Evolutionary conservation across 2,329 filamentous ascomycete species (phyloP), one percentile per base, ranked within the genome.

Genomic region (Tricladium varicosporioides): DNA sequence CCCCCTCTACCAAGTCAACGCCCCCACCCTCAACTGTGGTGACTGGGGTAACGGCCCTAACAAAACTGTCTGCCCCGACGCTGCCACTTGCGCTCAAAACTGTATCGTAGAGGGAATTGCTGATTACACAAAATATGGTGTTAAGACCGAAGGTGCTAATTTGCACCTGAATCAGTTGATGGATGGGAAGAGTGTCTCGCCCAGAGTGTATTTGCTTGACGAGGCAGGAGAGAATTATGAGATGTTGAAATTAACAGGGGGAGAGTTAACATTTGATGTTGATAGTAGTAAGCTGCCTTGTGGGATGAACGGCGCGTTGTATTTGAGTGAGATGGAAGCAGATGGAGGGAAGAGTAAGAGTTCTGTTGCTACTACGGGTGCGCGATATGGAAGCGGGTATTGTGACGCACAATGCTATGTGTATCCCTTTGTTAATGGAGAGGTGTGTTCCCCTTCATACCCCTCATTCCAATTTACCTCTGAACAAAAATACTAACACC

Each of bases 301-400:
- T 67, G 87, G 87, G 60, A 74, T 89, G 59, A 90, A 91, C 72
- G 87, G 86, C 54, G 87, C 87, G 50, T 74, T 89, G 43, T 89
- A 89, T 74, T 78, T 88, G 44, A 76, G 81, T 15, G 75, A 81
- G 67, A 88, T 88, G 85, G 78, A 81, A 15, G 73, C 76, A 2
- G 80, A 85, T 61, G 87, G 87, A 63, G 85, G 83, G 40, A 71
- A 63, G 74, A 75, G 66, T 79, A 78, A 65, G 64, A 73, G 77
- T 19, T 84, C 84, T 54, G 82, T 84, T 2, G 74, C 75, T 27
- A 27, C 22, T 27, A 27, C 22, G 22, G 22, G 22, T 3, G 22
- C 22, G 22, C 3, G 7, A 48, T 83, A 82, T 57, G 84, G 84
- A 42, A 84, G 82, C 1, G 84, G 84, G 8, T 87, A 87, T 71